phyloP scores from a whole-genome alignment of 805 yeast species.

The Yarrowia sp. region DNA sequence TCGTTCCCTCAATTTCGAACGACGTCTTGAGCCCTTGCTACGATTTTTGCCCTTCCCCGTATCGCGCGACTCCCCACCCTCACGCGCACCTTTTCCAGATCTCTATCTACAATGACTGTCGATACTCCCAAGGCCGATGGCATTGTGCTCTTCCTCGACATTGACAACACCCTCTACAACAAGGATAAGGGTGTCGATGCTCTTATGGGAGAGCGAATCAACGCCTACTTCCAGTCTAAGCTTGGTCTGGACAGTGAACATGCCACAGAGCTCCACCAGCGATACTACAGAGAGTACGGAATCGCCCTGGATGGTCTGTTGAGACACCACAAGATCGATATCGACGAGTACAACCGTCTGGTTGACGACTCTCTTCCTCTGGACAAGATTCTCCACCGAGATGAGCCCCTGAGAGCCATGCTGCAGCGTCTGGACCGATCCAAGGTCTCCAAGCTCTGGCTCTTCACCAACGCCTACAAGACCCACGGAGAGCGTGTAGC shows the following conservation, averaged over 20 bases:
- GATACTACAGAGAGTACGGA: conserved; percentile 84
- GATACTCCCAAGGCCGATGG: conserved; percentile 29
- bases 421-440: conserved; percentile 42
- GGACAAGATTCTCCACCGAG: conserved; percentile 68
- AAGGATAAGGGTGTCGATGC: conserved; percentile 75
- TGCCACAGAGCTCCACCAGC: conserved; percentile 67
- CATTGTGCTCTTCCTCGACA: conserved; percentile 73
- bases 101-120: neutral
- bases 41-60: neutral
- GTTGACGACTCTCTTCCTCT: conserved; percentile 93
- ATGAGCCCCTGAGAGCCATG: conserved; percentile 39
- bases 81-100: neutral
- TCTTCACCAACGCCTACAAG: conserved; percentile 91
- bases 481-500: conserved; percentile 84
- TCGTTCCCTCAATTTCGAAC: neutral
- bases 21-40: neutral
- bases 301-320: conserved; percentile 88
- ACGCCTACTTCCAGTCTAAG: conserved; percentile 68
- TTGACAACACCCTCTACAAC: conserved; percentile 86
- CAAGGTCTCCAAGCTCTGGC: conserved; percentile 75
- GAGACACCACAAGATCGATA: conserved; percentile 65
- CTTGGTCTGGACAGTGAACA: conserved; percentile 64
- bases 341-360: conserved; percentile 78
- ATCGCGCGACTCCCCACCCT: neutral
- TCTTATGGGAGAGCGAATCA: conserved; percentile 83